phyloP scores from a whole-genome alignment of 176 grass and related monocot genomes.

The Triticum timopheevii region DNA sequence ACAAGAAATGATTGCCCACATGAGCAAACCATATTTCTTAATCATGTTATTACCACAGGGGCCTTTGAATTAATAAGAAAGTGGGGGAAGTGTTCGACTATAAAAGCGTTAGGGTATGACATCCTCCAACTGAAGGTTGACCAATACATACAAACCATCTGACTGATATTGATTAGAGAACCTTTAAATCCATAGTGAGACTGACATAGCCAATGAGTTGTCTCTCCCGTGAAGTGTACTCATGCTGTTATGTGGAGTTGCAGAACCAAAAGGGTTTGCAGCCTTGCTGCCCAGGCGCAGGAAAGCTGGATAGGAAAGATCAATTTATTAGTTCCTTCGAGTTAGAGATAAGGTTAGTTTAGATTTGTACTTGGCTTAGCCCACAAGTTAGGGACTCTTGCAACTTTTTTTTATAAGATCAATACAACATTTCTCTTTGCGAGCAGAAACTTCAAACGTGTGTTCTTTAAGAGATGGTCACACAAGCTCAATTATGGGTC shows the following conservation, averaged over 20 bases:
- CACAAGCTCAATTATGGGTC: too few species aligned
- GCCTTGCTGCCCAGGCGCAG: too few species aligned
- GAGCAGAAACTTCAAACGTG: too few species aligned
- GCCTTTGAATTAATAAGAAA: constrained; percentile 89
- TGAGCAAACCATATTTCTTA: constrained; percentile 32
- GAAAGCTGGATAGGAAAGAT: too few species aligned
- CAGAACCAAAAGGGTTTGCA: too few species aligned
- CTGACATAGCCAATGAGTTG: constrained; percentile 80
- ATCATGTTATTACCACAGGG: constrained; percentile 65
- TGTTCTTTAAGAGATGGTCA: too few species aligned
- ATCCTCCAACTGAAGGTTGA: constrained; percentile 92
- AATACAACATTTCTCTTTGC: too few species aligned
- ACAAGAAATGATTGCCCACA: constrained; percentile 18
- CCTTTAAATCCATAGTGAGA: constrained; percentile 96
- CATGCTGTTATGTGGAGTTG: constrained; percentile 14
- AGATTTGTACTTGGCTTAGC: too few species aligned
- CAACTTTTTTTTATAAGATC: too few species aligned
- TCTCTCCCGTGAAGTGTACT: constrained; percentile 81
- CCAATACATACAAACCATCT: constrained; percentile 96
- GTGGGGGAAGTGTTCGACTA: constrained; percentile 87
- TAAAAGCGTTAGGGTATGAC: constrained; percentile 83
- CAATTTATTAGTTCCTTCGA: too few species aligned
- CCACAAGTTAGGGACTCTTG: too few species aligned
- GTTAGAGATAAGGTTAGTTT: too few species aligned
- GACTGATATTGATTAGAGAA: constrained; percentile 96